Base-by-base conservation (phyloP, 345 rosid species). In the Passiflora organensis region DNA sequence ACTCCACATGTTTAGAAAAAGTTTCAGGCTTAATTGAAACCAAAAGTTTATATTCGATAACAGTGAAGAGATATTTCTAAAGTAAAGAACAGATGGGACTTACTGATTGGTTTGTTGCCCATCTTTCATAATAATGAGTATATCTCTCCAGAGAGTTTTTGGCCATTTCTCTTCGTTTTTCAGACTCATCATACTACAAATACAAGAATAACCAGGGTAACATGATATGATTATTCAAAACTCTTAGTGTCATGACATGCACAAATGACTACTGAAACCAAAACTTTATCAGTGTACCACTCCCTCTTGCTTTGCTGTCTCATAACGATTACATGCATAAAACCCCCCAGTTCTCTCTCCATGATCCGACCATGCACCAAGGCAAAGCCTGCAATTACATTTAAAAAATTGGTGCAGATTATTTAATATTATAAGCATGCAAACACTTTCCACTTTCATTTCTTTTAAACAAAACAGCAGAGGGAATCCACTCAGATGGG, bases 21-120 rank as follows among this genome's bases (percentile, higher is more conserved):
- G 34, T 28, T 28, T 8, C 34, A 28, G 34, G 8, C 8, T 2
- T 2, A 2, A 28, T 28, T 28, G 5, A 28, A 28, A 3, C 3
- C 34, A 8, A 2, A 28, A 2, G 8, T 28, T 28, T 28, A 28
- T 8, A 2, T 28, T 28, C 8, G 34, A 28, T 3, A 28, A 28
- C 34, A 28, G 34, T 28, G 34, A 28, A 2, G 34, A 2, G 34
- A 28, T 28, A 8, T 28, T 28, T 28, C 34, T 28, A 2, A 28
- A 28, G 34, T 28, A 28, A 8, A 28, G 34, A 28, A 28, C 5
- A 28, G 8, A 28, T 58, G 25, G 20, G 22, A 66, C 80, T 44
- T 82, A 87, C 95, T 66, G 82, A 80, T 71, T 84, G 96, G 69
- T 87, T 87, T 51, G 89, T 87, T 13, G 89, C 93, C 93, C 89